phyloP scores from a whole-genome alignment of 345 rosid genomes.

The Sonneratia caseolaris region DNA sequence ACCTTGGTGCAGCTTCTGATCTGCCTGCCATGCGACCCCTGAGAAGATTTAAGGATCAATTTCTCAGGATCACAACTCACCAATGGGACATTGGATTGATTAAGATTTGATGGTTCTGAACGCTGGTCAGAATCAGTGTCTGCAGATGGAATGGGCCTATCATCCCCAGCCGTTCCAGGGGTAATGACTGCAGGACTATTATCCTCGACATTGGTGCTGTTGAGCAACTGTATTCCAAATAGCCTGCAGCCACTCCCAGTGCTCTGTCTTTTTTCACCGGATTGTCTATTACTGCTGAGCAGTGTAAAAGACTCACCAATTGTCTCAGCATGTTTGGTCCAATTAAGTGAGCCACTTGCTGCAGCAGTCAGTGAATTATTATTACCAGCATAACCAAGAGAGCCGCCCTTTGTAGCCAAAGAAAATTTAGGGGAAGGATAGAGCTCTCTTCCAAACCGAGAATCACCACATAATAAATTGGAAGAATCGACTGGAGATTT shows the following conservation, averaged over 20 bases:
- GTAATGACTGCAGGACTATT: constrained; percentile 32
- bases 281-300: constrained; percentile 37
- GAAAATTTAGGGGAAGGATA: constrained; percentile 41
- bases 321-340: constrained; percentile 48
- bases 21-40: constrained; percentile 80
- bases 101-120: constrained; percentile 58
- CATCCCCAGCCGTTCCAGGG: constrained; percentile 36
- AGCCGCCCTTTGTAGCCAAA: constrained; percentile 38
- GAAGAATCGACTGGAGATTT: constrained; percentile 51
- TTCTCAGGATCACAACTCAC: constrained; percentile 75
- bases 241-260: constrained; percentile 63
- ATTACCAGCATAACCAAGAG: constrained; percentile 38
- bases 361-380: constrained; percentile 34
- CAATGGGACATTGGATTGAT: constrained; percentile 49
- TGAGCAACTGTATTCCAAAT: constrained; percentile 81
- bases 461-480: constrained; percentile 38
- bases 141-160: constrained; percentile 35
- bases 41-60: constrained; percentile 68
- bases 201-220: constrained; percentile 49
- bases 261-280: constrained; percentile 48
- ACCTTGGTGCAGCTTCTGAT: constrained; percentile 97
- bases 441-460: constrained; percentile 38
- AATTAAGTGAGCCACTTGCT: constrained; percentile 41
- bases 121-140: constrained; percentile 65
- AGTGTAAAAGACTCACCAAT: constrained; percentile 56